A percentile compares a stretch with the other conserved stretches of the same genome.
Conservation (phyloP, 345 rosid species). For the Noccaea caerulescens region DNA sequence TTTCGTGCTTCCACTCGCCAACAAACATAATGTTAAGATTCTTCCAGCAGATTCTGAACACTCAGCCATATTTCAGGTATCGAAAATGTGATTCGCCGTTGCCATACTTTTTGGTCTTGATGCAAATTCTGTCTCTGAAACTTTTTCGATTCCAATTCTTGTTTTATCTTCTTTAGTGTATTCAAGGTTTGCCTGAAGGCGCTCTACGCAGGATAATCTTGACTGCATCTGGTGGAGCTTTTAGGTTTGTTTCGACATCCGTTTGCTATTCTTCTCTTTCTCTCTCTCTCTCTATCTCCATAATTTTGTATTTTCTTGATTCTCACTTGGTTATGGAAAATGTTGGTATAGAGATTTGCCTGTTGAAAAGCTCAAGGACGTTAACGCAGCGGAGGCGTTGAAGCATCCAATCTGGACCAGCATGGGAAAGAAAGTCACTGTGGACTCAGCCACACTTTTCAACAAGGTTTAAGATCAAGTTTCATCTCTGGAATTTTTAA, state of each 20-base stretch:
- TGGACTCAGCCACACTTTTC: slow-evolving; percentile 97
- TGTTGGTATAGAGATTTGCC: slow-evolving; percentile 71
- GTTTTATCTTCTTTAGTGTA: slow-evolving; percentile 57
- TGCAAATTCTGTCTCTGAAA: not conserved
- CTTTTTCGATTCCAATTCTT: not conserved
- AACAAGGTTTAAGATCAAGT: slow-evolving; percentile 66
- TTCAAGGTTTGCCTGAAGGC: slow-evolving; percentile 91
- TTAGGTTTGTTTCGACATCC: slow-evolving; percentile 62
- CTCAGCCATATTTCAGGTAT: slow-evolving; percentile 97
- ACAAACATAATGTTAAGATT: slow-evolving; percentile 83
- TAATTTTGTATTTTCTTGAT: not conserved
- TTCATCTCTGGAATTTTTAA: not conserved
- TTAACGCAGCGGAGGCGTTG: slow-evolving; percentile 91
- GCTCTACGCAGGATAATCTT: slow-evolving; percentile 84
- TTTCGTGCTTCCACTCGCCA: slow-evolving; percentile 94
- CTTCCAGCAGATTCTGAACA: slow-evolving; percentile 99
- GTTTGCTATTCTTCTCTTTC: not conserved
- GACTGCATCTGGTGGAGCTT: slow-evolving; percentile 98
- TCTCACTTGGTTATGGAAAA: not conserved
- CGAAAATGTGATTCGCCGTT: not conserved
- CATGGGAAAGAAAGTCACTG: slow-evolving; percentile 97
- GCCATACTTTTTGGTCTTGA: not conserved
- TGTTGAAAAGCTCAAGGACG: slow-evolving; percentile 88
- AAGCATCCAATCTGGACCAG: slow-evolving; percentile 90
- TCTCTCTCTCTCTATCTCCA: not conserved